These are phyloP conservation scores for Penicillium atrosanguineum DNA, from an alignment of 495 filamentous ascomycete species.

Conservation along the genomic window DNA sequence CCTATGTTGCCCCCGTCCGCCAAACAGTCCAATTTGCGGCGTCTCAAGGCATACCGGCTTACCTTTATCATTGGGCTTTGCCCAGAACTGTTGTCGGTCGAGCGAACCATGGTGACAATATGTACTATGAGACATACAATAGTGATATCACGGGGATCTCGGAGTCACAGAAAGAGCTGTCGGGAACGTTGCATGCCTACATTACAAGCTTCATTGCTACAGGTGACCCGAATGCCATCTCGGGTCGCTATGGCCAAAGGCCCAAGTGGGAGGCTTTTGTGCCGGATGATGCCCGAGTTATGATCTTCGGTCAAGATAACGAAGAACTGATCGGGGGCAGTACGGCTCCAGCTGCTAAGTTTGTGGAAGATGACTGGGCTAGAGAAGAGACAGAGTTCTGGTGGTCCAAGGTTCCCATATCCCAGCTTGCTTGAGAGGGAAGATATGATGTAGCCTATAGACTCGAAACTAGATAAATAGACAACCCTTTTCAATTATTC, in stretches of 20 bases:
- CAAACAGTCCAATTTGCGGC: constrained; percentile 56
- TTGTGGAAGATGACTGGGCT: constrained; percentile 43
- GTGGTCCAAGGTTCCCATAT: constrained; percentile 44
- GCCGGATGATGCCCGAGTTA: constrained; percentile 21
- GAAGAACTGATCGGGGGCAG: constrained; percentile 51
- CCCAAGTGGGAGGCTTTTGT: constrained; percentile 31
- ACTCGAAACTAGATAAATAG: not conserved
- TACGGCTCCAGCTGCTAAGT: constrained; percentile 42
- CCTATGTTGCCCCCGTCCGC: constrained; percentile 63
- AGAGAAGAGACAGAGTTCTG: constrained; percentile 56
- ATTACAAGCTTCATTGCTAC: constrained; percentile 54
- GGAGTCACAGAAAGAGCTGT: constrained; percentile 44
- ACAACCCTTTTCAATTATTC: too few species aligned
- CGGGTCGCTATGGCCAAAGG: constrained; percentile 25
- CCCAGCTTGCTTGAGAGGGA: constrained; percentile 24
- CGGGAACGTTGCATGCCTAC: constrained; percentile 53
- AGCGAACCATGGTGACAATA: constrained; percentile 61
- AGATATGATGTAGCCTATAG: too few species aligned
- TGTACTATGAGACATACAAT: constrained; percentile 55
- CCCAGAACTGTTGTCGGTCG: constrained; percentile 42
- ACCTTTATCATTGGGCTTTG: constrained; percentile 60
- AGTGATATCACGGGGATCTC: constrained; percentile 35
- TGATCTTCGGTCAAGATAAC: constrained; percentile 62
- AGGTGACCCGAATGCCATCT: constrained; percentile 48
- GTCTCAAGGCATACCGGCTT: constrained; percentile 39